These are phyloP conservation scores for Yarrowia sp. DNA, from an alignment of 805 yeast genomes.

Conservation along the genomic window DNA sequence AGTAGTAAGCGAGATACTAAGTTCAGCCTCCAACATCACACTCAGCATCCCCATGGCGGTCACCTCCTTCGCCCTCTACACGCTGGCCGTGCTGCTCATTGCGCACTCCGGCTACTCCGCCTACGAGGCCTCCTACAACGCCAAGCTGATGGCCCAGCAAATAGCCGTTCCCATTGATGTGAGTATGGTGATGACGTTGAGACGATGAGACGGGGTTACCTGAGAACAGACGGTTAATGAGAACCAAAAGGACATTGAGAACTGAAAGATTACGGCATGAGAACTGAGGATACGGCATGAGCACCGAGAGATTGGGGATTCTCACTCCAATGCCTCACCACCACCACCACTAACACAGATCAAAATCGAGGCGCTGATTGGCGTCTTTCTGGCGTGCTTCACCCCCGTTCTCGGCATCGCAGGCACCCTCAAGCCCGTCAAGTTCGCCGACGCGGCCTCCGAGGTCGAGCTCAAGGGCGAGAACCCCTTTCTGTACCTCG, in stretches of 20 bases:
- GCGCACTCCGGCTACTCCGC: constrained; percentile 35
- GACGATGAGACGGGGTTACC: no score
- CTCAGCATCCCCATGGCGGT: background rate
- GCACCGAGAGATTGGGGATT: no score
- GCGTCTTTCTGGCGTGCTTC: constrained; percentile 45
- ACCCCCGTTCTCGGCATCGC: constrained; percentile 39
- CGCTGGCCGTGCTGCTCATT: constrained; percentile 30
- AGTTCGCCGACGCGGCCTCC: constrained; percentile 49
- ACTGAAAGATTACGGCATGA: no score
- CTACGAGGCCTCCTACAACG: constrained; percentile 33
- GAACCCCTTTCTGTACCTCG: constrained; percentile 29
- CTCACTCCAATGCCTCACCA: background rate
- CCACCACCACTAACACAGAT: constrained; percentile 37
- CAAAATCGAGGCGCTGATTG: constrained; percentile 50
- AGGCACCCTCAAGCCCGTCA: constrained; percentile 47
- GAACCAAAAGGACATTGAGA: no score
- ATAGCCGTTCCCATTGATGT: constrained; percentile 11
- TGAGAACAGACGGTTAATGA: no score
- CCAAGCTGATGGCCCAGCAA: constrained; percentile 19
- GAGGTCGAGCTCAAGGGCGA: constrained; percentile 50
- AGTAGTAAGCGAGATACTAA: background rate
- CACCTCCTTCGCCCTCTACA: constrained; percentile 25
- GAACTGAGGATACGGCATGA: no score
- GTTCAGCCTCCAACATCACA: constrained; percentile 12
- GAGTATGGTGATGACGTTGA: no score